phyloP scores from a whole-genome alignment of 179 eudicot species.

The Silene coronaria region DNA sequence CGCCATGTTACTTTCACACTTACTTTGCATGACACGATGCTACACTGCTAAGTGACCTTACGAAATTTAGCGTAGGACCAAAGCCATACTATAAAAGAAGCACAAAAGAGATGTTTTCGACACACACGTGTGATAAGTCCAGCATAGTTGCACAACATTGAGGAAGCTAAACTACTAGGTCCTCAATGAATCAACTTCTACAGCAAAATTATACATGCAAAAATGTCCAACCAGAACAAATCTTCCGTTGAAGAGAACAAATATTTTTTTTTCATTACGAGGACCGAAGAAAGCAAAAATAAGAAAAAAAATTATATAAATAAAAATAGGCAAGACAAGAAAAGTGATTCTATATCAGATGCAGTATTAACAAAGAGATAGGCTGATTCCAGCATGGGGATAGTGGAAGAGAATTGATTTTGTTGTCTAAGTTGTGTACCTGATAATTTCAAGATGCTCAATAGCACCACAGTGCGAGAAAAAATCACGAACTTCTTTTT shows the following conservation, averaged over 20 bases:
- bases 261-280: too few species aligned
- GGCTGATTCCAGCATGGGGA: neutral
- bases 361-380: neutral
- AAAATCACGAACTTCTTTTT: constrained; percentile 68
- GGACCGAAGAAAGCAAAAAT: neutral
- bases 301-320: neutral
- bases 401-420: neutral
- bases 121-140: too few species aligned
- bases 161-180: neutral
- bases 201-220: neutral
- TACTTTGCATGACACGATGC: too few species aligned
- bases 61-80: neutral
- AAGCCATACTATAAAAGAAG: neutral
- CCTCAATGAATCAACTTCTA: neutral
- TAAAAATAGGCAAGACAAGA: neutral
- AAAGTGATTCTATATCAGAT: neutral
- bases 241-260: neutral
- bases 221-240: neutral
- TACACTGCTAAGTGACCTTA: too few species aligned
- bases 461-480: constrained; percentile 67
- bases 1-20: neutral
- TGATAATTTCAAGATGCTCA: constrained; percentile 71
- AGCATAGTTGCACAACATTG: neutral
- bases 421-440: constrained; percentile 29
- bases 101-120: neutral